phyloP scores from a whole-genome alignment of 768 basidiomycete genomes.

The Mycena indigotica region DNA sequence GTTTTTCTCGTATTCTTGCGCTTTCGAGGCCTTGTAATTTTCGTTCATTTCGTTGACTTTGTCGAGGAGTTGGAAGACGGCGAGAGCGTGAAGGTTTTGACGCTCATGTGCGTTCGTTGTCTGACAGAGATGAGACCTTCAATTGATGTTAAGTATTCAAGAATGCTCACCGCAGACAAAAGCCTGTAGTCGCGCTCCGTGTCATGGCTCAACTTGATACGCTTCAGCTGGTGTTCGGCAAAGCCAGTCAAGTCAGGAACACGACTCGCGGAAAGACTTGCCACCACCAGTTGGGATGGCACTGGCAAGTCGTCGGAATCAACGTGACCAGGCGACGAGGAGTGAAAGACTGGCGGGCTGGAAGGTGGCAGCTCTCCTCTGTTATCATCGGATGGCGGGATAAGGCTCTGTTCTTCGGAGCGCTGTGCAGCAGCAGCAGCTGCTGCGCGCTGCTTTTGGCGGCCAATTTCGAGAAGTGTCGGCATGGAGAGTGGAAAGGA shows the following conservation, averaged over 20 bases:
- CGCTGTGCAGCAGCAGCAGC: no score
- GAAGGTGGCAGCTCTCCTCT: not conserved
- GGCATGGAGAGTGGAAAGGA: not conserved
- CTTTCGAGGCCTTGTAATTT: not conserved
- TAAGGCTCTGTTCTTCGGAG: no score
- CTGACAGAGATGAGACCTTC: not conserved
- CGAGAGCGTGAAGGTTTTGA: not conserved
- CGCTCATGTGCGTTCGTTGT: not conserved
- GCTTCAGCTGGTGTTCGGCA: not conserved
- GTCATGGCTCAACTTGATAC: not conserved
- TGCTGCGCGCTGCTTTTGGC: not conserved
- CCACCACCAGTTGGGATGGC: not conserved
- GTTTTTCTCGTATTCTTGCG: not conserved
- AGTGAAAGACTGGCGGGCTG: no score
- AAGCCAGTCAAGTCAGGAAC: not conserved
- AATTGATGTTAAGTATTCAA: not conserved
- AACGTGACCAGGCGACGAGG: not conserved
- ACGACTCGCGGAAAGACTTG: not conserved
- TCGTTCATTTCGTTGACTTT: not conserved
- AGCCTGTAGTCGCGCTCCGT: not conserved
- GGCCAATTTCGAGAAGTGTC: not conserved
- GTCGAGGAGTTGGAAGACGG: slow-evolving; percentile 3
- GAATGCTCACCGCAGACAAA: not conserved
- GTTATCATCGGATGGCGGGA: no score
- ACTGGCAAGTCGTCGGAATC: not conserved